Conservation (phyloP, 192 early-diverging fungal species). For the Backusella tarrabulga region DNA sequence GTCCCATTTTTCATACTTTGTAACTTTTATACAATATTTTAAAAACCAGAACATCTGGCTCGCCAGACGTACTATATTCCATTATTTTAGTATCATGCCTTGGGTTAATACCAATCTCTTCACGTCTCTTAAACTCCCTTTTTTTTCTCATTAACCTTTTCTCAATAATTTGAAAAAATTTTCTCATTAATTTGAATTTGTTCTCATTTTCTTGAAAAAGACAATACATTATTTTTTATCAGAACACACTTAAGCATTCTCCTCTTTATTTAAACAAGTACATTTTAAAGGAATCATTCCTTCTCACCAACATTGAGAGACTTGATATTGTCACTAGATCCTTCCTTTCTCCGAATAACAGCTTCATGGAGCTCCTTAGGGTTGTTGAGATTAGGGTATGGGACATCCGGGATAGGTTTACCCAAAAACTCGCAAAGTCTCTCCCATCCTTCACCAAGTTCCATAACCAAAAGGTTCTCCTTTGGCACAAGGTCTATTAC, state of each 20-base stretch:
- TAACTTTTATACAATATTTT: too few species aligned
- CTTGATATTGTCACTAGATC: not conserved
- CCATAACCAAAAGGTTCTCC: conserved; percentile 17
- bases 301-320: not conserved
- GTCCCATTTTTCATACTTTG: too few species aligned
- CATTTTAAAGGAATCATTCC: not conserved
- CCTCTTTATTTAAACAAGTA: not conserved
- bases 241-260: not conserved
- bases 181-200: too few species aligned
- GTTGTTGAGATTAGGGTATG: conserved; percentile 19
- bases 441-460: conserved; percentile 33
- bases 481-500: conserved; percentile 20
- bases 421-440: conserved; percentile 25
- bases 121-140: too few species aligned
- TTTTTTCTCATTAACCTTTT: too few species aligned
- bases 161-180: too few species aligned
- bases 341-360: not conserved
- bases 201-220: too few species aligned
- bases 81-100: too few species aligned
- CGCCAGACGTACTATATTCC: too few species aligned
- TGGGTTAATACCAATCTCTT: too few species aligned
- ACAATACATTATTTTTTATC: not conserved
- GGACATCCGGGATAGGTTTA: conserved; percentile 20
- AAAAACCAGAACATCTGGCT: too few species aligned
- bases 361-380: not conserved